Evolutionary conservation across 1,139 yeast species (phyloP).

Genomic region (Pichia sp.): DNA sequence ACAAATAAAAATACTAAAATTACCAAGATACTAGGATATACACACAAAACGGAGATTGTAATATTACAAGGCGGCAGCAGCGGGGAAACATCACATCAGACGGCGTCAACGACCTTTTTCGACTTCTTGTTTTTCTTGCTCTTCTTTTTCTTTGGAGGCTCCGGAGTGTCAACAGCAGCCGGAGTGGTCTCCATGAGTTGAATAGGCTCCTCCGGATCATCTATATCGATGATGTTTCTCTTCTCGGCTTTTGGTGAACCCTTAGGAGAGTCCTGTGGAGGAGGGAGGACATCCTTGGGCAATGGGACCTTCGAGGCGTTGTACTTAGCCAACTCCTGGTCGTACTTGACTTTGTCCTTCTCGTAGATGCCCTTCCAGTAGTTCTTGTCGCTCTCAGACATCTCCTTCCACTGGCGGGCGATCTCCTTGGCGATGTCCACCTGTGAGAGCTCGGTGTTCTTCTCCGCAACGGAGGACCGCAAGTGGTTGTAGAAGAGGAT

Average conservation of each 20-base stretch:
- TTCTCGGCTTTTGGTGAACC: not conserved
- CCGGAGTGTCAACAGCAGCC: conserved; percentile 10
- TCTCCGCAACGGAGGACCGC: conserved; percentile 60
- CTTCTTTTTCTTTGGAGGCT: conserved; percentile 28
- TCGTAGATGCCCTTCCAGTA: conserved; percentile 75
- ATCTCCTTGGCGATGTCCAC: conserved; percentile 76
- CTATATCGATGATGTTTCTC: not conserved
- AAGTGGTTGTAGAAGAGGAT: conserved; percentile 70
- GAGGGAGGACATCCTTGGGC: not conserved
- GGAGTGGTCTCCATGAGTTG: not conserved
- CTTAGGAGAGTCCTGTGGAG: not conserved
- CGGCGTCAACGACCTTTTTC: conserved; percentile 24
- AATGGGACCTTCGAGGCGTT: conserved; percentile 44
- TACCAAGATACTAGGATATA: not conserved
- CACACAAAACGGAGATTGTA: conserved; percentile 3
- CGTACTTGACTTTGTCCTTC: conserved; percentile 60
- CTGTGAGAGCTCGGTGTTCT: conserved; percentile 55
- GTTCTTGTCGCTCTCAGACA: conserved; percentile 63
- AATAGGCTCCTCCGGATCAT: not conserved
- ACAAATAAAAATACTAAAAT: conserved; percentile 1
- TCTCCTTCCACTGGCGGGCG: conserved; percentile 71
- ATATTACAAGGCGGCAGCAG: not conserved
- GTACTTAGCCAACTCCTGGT: conserved; percentile 60
- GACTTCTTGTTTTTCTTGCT: conserved; percentile 39
- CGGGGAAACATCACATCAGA: not conserved